Evolutionary conservation across 169 alveolate genomes (phyloP), one percentile per base, ranked within the genome.

Genomic region (Theileria parva): DNA sequence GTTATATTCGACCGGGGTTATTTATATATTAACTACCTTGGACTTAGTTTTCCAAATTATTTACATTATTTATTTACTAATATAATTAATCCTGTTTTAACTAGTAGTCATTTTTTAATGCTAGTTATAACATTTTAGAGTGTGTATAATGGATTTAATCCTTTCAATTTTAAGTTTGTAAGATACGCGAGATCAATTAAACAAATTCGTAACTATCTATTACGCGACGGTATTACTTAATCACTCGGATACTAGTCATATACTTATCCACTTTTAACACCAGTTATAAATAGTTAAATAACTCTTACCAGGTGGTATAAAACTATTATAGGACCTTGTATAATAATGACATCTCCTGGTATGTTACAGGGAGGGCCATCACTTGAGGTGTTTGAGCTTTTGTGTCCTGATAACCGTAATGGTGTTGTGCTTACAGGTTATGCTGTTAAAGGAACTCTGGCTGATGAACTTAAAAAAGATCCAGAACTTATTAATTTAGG

Each of bases 281-380:
- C 17, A 44, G 53, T 44, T 28, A 28, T 60, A 11, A 4, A 8
- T 28, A 60, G 34, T 74, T 21, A 74, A 65, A 37, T 74, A 59
- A 4, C 17, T 15, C 17, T 44, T 8, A 57, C 15, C 2, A 2
- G 69, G 2, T 57, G 48, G 1, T 53, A 28, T 7, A 71, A 79
- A 30, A 57, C 32, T 13, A 59, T 71, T 19, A 25, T 75, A 77
- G 86, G 88, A 39, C 99, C 99, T 9, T 93, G 98, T 65, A 98
- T 98, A 12, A 95, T 98, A n/a, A 94, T 98, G 97, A 99, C 99
- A 1, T 95, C 99, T 32, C 99, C 99, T 17, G 99, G 99, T 50
- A 97, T 97, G 99, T 91, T 98, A 9, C 98, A 98, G 89, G 95
- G 96, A 78, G 99, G 99, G 1, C 94, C 97, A 34, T 94, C 98